Conservation (phyloP, 495 filamentous ascomycete species). For the Penicillium subrubescens region DNA sequence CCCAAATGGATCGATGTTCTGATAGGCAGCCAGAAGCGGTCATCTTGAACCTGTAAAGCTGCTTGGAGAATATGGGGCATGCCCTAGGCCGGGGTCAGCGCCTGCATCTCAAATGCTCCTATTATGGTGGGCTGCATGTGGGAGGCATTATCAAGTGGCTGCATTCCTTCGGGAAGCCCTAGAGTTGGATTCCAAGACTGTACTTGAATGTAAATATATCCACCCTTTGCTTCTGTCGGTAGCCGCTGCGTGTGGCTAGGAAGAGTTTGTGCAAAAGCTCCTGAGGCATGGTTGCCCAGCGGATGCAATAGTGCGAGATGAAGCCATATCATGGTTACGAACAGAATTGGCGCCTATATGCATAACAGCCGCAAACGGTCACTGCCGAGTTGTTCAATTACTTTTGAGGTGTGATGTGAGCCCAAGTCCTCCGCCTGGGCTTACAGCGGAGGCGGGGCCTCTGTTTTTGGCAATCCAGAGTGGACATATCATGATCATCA, state of each 20-base stretch:
- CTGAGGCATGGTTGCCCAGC: not conserved
- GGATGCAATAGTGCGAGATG: not conserved
- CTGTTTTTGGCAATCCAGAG: no score
- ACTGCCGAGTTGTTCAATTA: no score
- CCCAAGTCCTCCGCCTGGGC: no score
- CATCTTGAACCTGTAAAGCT: not conserved
- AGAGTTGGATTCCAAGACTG: not conserved
- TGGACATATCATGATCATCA: not conserved
- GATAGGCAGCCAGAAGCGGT: not conserved
- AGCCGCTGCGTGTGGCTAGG: not conserved
- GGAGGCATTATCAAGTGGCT: not conserved
- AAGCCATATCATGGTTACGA: no score
- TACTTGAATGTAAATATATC: not conserved
- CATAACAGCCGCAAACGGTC: no score
- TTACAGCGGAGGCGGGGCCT: no score
- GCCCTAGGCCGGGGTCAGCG: not conserved
- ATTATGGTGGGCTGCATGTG: not conserved
- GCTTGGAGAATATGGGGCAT: not conserved
- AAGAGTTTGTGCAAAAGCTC: not conserved
- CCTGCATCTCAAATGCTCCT: not conserved
- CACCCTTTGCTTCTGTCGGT: not conserved
- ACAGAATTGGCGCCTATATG: no score
- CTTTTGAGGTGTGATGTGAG: no score
- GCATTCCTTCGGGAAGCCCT: not conserved
- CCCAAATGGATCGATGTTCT: not conserved